A percentile compares a stretch with the other conserved stretches of the same genome.
Evolutionary conservation across 495 filamentous ascomycete species (phyloP).

Genomic region (Podospora conica): DNA sequence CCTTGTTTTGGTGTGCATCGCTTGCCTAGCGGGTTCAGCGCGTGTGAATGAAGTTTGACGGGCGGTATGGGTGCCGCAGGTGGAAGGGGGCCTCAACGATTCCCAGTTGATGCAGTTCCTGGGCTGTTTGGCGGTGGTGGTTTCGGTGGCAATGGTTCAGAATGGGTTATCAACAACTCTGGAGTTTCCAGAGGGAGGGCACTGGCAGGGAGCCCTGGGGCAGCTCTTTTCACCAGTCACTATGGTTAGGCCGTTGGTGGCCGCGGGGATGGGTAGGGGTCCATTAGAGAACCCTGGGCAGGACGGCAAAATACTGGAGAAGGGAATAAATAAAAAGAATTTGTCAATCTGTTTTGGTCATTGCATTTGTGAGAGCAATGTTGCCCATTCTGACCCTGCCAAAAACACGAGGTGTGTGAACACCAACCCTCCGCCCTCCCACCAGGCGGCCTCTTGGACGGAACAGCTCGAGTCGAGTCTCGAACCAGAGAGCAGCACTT

Average conservation of each 20-base stretch:
- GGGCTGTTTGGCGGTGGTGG: neutral
- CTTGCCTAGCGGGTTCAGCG: no score
- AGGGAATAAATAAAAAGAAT: slow-evolving; percentile 4
- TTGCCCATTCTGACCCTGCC: no score
- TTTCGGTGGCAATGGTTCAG: neutral
- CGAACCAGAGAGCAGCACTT: no score
- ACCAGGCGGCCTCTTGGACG: neutral
- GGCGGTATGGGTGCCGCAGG: neutral
- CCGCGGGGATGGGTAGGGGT: neutral
- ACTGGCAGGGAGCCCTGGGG: neutral
- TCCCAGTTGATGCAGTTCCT: neutral
- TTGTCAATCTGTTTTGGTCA: no score
- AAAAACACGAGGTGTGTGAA: no score
- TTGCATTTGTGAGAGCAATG: no score
- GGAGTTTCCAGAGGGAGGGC: neutral
- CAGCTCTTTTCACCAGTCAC: neutral
- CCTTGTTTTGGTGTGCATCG: neutral
- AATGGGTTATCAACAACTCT: neutral
- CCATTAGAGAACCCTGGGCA: neutral
- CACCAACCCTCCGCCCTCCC: neutral
- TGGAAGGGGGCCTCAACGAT: neutral
- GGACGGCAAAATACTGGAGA: neutral
- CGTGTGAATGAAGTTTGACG: no score
- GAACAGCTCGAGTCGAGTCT: no score
- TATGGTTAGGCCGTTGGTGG: neutral